A percentile compares a stretch with the other conserved stretches of the same genome.
Conservation (phyloP, 78 protist genomes). For the Cavenderia fasciculata region DNA sequence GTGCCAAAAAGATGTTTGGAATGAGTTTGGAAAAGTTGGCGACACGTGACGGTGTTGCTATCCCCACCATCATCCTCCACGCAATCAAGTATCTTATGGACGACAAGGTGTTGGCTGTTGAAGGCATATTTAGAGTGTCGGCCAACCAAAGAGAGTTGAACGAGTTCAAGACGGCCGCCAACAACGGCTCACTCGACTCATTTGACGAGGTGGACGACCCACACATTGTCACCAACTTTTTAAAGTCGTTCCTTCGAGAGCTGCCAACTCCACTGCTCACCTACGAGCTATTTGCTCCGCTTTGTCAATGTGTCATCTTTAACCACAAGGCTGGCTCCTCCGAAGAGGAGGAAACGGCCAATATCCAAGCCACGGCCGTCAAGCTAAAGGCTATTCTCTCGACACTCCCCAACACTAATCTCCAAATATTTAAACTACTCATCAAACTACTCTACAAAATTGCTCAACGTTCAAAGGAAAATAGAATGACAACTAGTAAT, state of each 20-base stretch:
- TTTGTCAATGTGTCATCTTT: constrained; percentile 2
- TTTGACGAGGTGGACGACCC: constrained; percentile 53
- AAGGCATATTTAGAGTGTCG: constrained; percentile 61
- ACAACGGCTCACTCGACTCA: neutral
- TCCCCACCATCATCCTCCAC: constrained; percentile 27
- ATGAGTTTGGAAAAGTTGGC: neutral
- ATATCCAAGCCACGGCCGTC: neutral
- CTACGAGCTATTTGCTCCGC: constrained; percentile 12
- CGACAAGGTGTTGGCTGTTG: neutral
- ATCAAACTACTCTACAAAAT: constrained; percentile 14
- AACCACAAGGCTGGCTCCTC: neutral
- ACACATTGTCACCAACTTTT: constrained; percentile 14
- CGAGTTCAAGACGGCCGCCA: constrained; percentile 4
- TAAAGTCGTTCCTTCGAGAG: constrained; percentile 41
- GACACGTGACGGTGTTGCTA: constrained; percentile 5
- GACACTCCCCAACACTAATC: constrained; percentile 20
- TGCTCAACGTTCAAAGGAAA: neutral
- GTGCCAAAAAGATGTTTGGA: constrained; percentile 37
- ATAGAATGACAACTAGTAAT: constrained; percentile 60
- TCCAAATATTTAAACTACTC: neutral
- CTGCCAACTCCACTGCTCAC: constrained; percentile 58
- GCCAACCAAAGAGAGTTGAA: constrained; percentile 43
- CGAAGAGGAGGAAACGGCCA: neutral
- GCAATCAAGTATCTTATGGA: constrained; percentile 7
- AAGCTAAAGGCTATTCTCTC: neutral